Evolutionary conservation across 352 stramenopile genomes (phyloP), one percentile per base, ranked within the genome.

Genomic region (Ophiocytium majus): DNA sequence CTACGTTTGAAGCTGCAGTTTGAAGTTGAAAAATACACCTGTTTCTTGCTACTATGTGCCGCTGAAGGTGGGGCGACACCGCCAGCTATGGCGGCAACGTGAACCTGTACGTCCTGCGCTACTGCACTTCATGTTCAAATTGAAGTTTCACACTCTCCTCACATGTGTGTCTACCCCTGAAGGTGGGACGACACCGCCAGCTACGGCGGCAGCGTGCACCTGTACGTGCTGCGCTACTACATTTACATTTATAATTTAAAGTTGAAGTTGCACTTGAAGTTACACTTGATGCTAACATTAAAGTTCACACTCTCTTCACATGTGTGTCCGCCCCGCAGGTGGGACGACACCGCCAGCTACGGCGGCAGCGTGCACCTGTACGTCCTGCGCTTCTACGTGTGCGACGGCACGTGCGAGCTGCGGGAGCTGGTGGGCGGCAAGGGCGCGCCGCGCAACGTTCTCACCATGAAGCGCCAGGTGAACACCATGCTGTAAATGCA

Each of bases 371-470:
- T 86, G 79, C 84, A 85, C 71, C 49, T 57, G 31, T 88, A 88
- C 84, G 78, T 88, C 10, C 49, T 88, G 0, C 50, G 76, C 31
- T 85, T 50, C 64, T 88, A 86, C 36, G 31, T 82, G 5, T 71
- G 82, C 50, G 84, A 88, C 50, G 81, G 80, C 9, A 88, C 84
- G 23, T 33, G 81, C 32, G 84, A 88, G 28, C 81, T 88, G 79
- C 82, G 84, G 23, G 84, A 88, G 84, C 79, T 88, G 14, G 79
- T 83, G 28, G 84, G 85, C n/a, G 57, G 50, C 75, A 33, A 88
- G 76, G 17, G 17, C 17, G 49, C 9, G 9, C 9, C 28, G 34
- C 34, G 79, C 1, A 83, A n/a, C n/a, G 23, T 31, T 23, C n/a
- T 83, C 57, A 36, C 34, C 23, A 28, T 81, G 23, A 49, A 76